These are phyloP conservation scores for Lactifluus rugatus DNA, from an alignment of 768 basidiomycete species.

Conservation along the genomic window DNA sequence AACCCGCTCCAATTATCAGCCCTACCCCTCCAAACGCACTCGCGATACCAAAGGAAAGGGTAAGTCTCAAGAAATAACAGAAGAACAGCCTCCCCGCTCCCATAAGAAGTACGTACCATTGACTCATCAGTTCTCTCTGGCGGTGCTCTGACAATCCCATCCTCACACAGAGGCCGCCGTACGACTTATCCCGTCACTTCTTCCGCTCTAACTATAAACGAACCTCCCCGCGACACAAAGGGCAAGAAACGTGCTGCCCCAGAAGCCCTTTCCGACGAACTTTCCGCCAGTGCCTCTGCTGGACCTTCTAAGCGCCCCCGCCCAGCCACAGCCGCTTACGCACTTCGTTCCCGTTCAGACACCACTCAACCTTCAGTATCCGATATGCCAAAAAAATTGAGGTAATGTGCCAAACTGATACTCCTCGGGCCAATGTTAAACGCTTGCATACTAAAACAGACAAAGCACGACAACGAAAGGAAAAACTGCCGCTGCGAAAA, in stretches of 20 bases:
- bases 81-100: constrained; percentile 28
- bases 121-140: constrained; percentile 27
- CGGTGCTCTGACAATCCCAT: not conserved
- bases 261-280: constrained; percentile 60
- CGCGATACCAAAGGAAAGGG: constrained; percentile 32
- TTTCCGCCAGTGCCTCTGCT: constrained; percentile 30
- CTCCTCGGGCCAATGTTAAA: not conserved
- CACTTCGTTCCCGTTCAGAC: constrained; percentile 51
- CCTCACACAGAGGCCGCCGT: constrained; percentile 44
- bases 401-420: constrained; percentile 29
- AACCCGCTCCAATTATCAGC: constrained; percentile 16
- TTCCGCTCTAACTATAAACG: constrained; percentile 56
- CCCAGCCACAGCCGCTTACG: constrained; percentile 44
- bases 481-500: constrained; percentile 38
- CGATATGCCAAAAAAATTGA: constrained; percentile 70
- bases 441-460: constrained; percentile 26
- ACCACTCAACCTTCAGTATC: constrained; percentile 31
- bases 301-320: constrained; percentile 55
- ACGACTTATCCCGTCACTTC: constrained; percentile 37
- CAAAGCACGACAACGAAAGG: constrained; percentile 35
- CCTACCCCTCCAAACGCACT: constrained; percentile 16
- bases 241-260: constrained; percentile 89
- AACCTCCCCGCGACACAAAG: constrained; percentile 64
- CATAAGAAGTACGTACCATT: constrained; percentile 25
- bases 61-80: constrained; percentile 66